phyloP scores from a whole-genome alignment of 2,329 filamentous ascomycete genomes.

The Trichoderma polysporum region DNA sequence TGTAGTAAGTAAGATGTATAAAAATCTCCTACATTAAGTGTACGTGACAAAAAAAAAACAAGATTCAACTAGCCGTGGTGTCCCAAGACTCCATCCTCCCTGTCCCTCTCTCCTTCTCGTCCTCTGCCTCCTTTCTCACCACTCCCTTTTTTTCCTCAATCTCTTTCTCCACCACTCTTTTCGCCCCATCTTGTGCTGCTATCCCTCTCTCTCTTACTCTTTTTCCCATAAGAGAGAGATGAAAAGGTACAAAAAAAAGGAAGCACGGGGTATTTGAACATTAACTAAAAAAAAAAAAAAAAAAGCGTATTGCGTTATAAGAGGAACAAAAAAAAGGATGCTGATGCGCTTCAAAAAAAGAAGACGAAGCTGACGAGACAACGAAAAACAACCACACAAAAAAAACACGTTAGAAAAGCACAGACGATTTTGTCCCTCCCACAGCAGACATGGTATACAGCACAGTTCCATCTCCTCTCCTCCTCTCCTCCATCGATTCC shows the following conservation, averaged over 20 bases:
- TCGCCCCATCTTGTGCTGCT: conserved; percentile 1
- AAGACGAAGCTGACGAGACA: conserved; percentile 9
- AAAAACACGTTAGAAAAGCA: conserved; percentile 14
- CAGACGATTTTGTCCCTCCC: conserved; percentile 11
- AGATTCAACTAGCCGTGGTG: background rate
- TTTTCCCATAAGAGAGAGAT: background rate
- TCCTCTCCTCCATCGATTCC: background rate
- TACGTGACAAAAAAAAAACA: background rate
- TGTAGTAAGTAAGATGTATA: background rate
- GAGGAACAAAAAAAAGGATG: conserved; percentile 13
- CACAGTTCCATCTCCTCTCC: background rate
- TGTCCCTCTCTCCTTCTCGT: background rate
- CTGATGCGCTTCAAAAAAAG: conserved; percentile 4
- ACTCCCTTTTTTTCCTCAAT: background rate
- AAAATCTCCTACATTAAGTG: conserved; percentile 1
- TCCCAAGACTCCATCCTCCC: background rate
- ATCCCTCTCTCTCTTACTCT: background rate
- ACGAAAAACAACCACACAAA: background rate
- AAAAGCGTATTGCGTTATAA: conserved; percentile 9
- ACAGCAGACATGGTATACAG: conserved; percentile 13
- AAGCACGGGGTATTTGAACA: conserved; percentile 17
- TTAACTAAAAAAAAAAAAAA: conserved; percentile 6
- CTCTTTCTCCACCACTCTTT: background rate
- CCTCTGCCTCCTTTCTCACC: background rate
- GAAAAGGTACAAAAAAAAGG: background rate